Evolutionary conservation across 495 filamentous ascomycete species (phyloP), one percentile per base, ranked within the genome.

Genomic region (Penicillium fimorum): DNA sequence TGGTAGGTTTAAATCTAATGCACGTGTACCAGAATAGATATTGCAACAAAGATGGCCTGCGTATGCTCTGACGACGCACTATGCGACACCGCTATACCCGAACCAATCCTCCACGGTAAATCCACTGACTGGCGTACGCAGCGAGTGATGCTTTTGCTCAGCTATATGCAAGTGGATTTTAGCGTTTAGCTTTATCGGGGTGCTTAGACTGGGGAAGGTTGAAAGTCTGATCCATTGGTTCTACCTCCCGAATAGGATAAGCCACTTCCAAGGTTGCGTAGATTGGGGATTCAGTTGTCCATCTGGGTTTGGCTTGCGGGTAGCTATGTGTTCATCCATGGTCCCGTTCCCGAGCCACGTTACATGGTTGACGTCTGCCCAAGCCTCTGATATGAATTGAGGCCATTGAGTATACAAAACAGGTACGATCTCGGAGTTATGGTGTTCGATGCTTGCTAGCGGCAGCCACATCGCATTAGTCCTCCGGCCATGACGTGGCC

Each of bases 401-500:
- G 18, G 17, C 9, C 10, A 35, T 6, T n/a, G 3, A 42, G 4
- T 8, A 12, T n/a, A 18, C 22, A 8, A 13, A 47, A 40, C 9
- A 51, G 24, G 32, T 10, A 29, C 4, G 15, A 24, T 15, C 27
- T 37, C 42, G 20, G 30, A 33, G 11, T 27, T 33, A 53, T 12
- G 13, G 5, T 54, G 12, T 18, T 47, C 10, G 20, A 20, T 15
- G 18, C 18, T 29, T 1, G 29, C 12, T 35, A 47, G 43, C 32
- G 52, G 13, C 13, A 17, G 50, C 38, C 38, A 43, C 9, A 22
- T 42, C 24, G 24, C 11, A 13, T 38, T 17, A 32, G 20, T 37
- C 30, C 32, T 33, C 24, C 25, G 13, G 30, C 7, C 30, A 54
- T 54, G 52, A 54, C 52, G 52, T 40, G 52, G 42, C 51, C 15